phyloP scores from a whole-genome alignment of 805 yeast species.

The Kazachstania taianensis region DNA sequence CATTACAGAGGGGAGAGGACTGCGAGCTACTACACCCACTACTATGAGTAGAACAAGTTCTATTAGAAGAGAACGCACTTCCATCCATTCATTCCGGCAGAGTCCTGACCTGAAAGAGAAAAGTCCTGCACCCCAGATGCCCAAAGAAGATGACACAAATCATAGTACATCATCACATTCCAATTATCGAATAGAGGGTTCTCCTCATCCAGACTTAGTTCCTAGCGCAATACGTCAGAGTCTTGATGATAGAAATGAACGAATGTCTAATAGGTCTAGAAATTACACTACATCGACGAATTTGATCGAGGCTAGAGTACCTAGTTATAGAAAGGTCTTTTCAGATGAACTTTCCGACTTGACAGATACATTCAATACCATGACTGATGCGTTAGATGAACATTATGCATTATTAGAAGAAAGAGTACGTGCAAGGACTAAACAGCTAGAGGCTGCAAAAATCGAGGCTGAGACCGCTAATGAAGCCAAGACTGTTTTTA shows the following conservation, averaged over 20 bases:
- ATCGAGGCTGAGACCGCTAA: conserved; percentile 89
- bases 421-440: conserved; percentile 75
- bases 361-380: conserved; percentile 79
- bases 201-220: conserved; percentile 2
- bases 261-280: conserved; percentile 13
- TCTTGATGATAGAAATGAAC: conserved; percentile 3
- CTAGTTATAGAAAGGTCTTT: conserved; percentile 42
- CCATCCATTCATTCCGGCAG: conserved; percentile 3
- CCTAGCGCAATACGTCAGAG: not conserved
- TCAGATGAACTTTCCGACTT: conserved; percentile 82
- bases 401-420: conserved; percentile 84
- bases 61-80: conserved; percentile 6
- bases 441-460: conserved; percentile 79
- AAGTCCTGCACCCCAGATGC: not conserved
- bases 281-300: conserved; percentile 27
- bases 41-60: conserved; percentile 18
- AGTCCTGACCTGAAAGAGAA: conserved; percentile 1
- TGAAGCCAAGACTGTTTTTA: conserved; percentile 90
- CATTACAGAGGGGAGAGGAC: conserved; percentile 34
- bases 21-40: conserved; percentile 22
- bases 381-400: conserved; percentile 78
- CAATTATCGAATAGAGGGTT: conserved; percentile 2
- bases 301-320: conserved; percentile 33
- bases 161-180: not conserved
- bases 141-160: not conserved